Evolutionary conservation across 345 rosid genomes (phyloP).

Genomic region (Clarkia xantiana): DNA sequence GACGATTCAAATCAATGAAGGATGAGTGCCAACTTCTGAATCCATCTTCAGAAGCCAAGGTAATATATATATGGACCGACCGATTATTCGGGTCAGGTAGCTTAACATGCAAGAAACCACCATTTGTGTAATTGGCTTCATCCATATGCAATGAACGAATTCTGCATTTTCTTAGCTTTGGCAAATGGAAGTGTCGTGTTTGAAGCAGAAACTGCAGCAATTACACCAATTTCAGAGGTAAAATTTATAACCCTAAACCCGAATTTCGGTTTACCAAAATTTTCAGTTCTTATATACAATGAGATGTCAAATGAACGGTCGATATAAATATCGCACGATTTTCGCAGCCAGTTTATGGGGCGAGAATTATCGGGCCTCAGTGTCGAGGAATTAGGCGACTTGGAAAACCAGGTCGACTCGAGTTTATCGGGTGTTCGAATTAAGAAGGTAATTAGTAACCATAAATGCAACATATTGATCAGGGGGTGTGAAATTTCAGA

Average conservation of each 20-base stretch:
- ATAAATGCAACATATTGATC: neutral
- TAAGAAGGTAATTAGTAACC: slow-evolving; percentile 2
- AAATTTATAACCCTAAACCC: too few species aligned
- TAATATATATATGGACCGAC: slow-evolving; percentile 8
- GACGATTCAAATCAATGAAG: slow-evolving; percentile 44
- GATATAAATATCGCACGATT: neutral
- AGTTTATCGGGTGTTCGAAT: neutral
- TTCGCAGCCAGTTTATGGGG: slow-evolving; percentile 1
- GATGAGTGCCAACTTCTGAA: slow-evolving; percentile 39
- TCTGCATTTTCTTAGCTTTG: slow-evolving; percentile 8
- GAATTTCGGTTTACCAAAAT: neutral
- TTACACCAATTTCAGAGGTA: slow-evolving; percentile 16
- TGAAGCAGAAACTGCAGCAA: slow-evolving; percentile 17
- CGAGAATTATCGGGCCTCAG: slow-evolving; percentile 3
- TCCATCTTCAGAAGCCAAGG: slow-evolving; percentile 61
- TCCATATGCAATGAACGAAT: neutral
- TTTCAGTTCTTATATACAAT: neutral
- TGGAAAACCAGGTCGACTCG: slow-evolving; percentile 3
- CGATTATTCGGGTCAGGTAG: too few species aligned
- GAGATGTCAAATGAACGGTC: neutral
- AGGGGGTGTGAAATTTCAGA: neutral
- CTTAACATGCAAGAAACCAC: neutral
- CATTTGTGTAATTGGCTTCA: too few species aligned
- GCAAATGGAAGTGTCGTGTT: slow-evolving; percentile 17
- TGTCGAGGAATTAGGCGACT: neutral